A percentile compares a stretch with the other conserved stretches of the same genome.
These are phyloP conservation scores for Podospora conica DNA, from an alignment of 495 filamentous ascomycete genomes.

Conservation along the genomic window DNA sequence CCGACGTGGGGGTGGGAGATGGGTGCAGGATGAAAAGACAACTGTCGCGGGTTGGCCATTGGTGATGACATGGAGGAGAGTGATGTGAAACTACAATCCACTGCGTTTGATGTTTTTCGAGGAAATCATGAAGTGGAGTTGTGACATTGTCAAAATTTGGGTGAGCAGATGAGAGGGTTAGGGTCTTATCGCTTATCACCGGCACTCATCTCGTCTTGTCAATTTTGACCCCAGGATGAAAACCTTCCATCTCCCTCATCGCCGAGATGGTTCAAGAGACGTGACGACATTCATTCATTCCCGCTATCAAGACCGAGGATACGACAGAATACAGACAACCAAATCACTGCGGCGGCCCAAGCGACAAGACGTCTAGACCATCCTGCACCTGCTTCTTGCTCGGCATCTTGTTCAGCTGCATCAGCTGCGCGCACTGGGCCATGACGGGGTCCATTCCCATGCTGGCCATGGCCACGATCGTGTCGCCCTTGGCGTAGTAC, in stretches of 20 bases:
- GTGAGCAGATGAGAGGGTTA: not conserved
- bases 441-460: conserved; percentile 90
- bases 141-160: not conserved
- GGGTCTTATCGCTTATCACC: not conserved
- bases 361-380: conserved; percentile 66
- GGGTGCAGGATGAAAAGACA: not conserved
- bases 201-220: not conserved
- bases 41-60: not conserved
- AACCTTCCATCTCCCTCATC: not conserved
- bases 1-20: not conserved
- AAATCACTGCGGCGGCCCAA: conserved; percentile 35
- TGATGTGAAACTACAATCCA: not conserved
- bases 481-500: conserved; percentile 82
- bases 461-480: conserved; percentile 83
- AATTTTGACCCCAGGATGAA: not conserved
- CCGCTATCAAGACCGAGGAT: not conserved
- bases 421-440: conserved; percentile 75
- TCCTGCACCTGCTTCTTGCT: conserved; percentile 66
- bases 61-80: not conserved
- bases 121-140: not conserved
- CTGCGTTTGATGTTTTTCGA: not conserved
- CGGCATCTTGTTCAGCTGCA: conserved; percentile 77
- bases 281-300: not conserved
- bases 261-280: not conserved
- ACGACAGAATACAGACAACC: not conserved